These are phyloP conservation scores for Eucalyptus marginata DNA, from an alignment of 345 rosid genomes.

Conservation along the genomic window DNA sequence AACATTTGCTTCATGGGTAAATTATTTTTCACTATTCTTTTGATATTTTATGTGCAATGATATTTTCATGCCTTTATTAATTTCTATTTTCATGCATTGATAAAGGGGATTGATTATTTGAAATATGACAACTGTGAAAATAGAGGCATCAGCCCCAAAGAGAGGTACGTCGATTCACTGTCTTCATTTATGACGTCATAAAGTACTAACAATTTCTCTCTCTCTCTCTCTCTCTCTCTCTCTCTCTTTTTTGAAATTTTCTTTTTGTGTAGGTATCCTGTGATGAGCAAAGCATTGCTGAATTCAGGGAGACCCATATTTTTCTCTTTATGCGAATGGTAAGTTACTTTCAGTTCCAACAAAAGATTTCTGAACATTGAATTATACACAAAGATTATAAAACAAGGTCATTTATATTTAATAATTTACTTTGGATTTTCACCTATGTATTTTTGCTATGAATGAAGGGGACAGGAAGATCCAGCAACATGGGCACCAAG, in stretches of 20 bases:
- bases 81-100: neutral
- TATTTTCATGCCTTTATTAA: neutral
- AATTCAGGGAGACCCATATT: constrained; percentile 40
- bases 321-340: constrained; percentile 62
- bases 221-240: too few species aligned
- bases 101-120: constrained; percentile 41
- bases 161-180: constrained; percentile 7
- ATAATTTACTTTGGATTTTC: neutral
- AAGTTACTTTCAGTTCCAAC: neutral
- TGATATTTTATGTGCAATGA: neutral
- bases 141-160: constrained; percentile 21
- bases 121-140: constrained; percentile 47
- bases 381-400: neutral
- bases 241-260: neutral
- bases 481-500: constrained; percentile 56
- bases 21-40: neutral
- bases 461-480: constrained; percentile 43
- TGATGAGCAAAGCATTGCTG: constrained; percentile 42
- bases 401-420: neutral
- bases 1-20: constrained; percentile 14
- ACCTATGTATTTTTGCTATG: neutral
- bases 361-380: neutral
- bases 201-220: neutral
- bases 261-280: constrained; percentile 18
- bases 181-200: neutral